Conservation (phyloP, 2,329 filamentous ascomycete genomes). For the Rutstroemia sp. region DNA sequence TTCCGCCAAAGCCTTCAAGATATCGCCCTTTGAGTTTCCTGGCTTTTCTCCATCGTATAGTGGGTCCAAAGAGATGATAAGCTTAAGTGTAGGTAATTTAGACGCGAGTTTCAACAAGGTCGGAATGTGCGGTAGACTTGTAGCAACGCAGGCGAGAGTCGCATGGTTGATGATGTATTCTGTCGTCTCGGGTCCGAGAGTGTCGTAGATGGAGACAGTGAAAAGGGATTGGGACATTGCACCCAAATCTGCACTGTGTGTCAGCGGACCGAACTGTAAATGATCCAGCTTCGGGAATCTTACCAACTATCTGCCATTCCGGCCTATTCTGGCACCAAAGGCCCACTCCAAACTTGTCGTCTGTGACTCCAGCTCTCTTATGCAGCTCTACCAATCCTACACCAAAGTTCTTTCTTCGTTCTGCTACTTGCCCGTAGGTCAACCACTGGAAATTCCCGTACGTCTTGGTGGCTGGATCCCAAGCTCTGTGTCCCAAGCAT, state of each 20-base stretch:
- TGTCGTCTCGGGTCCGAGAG: constrained; percentile 80
- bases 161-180: constrained; percentile 96
- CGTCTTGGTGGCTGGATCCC: constrained; percentile 64
- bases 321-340: constrained; percentile 83
- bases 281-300: constrained; percentile 18
- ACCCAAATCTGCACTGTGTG: constrained; percentile 59
- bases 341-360: constrained; percentile 64
- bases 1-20: constrained; percentile 68
- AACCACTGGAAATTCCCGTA: constrained; percentile 77
- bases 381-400: constrained; percentile 80
- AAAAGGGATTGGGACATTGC: constrained; percentile 81
- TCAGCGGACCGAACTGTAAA: constrained; percentile 7
- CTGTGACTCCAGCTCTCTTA: constrained; percentile 59
- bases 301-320: constrained; percentile 80
- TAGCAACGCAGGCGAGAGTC: constrained; percentile 64
- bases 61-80: constrained; percentile 81
- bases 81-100: constrained; percentile 71
- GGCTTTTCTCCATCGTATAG: constrained; percentile 71
- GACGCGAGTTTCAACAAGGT: constrained; percentile 71
- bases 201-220: constrained; percentile 93
- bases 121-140: constrained; percentile 74
- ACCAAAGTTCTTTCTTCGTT: constrained; percentile 76
- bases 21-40: constrained; percentile 69
- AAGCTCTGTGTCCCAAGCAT: constrained; percentile 76
- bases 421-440: constrained; percentile 71